Conservation (phyloP, 2,329 filamentous ascomycete species). For the Penicillium sp. region DNA sequence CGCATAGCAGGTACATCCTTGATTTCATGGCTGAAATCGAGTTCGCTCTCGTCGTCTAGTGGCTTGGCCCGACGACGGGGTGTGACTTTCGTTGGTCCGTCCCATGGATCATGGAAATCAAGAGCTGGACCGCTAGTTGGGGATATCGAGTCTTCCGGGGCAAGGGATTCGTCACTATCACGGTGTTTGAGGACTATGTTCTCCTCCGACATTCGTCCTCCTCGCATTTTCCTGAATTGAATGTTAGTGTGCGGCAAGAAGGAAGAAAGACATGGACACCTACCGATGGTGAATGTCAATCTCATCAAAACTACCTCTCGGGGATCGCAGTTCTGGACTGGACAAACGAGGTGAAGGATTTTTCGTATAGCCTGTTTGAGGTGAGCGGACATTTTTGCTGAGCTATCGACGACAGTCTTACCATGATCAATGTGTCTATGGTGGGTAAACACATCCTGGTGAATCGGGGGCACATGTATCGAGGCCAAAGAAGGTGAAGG, state of each 20-base stretch:
- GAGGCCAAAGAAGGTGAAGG: conserved; percentile 58
- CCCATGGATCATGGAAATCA: conserved; percentile 20
- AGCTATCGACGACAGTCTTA: conserved; percentile 37
- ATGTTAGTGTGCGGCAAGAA: background rate
- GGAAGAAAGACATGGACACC: conserved; percentile 14
- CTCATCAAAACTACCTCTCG: conserved; percentile 48
- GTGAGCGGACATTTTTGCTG: background rate
- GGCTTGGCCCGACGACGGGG: conserved; percentile 5
- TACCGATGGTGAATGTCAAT: conserved; percentile 57
- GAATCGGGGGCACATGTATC: conserved; percentile 74
- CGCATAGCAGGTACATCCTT: conserved; percentile 2
- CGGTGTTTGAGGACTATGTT: conserved; percentile 35
- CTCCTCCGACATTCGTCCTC: conserved; percentile 27
- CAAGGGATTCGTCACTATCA: conserved; percentile 37
- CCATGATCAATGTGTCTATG: conserved; percentile 86
- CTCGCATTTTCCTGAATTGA: conserved; percentile 20
- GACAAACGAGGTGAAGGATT: conserved; percentile 29
- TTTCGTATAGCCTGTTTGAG: conserved; percentile 25
- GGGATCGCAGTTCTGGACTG: conserved; percentile 28
- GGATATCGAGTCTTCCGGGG: conserved; percentile 30
- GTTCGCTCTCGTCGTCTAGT: conserved; percentile 4
- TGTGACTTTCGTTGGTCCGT: background rate
- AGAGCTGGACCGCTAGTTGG: conserved; percentile 33
- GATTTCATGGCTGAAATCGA: background rate
- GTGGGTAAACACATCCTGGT: conserved; percentile 85